These are phyloP conservation scores for Fusarium succisae DNA, from an alignment of 2,329 filamentous ascomycete species.

Conservation along the genomic window DNA sequence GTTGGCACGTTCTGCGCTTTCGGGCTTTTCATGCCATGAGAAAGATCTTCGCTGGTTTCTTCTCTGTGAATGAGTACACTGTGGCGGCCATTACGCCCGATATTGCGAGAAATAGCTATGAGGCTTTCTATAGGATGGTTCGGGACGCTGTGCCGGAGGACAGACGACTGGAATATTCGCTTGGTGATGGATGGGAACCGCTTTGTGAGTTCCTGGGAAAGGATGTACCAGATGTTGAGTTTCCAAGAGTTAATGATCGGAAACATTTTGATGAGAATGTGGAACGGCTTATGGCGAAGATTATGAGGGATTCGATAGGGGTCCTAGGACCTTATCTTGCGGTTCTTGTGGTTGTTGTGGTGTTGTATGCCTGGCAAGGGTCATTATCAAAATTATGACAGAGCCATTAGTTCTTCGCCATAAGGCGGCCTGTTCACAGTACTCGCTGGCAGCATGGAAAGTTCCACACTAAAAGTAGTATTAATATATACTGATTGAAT, in stretches of 20 bases:
- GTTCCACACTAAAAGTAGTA: too few species aligned
- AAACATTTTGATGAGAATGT: background rate
- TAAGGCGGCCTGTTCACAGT: rapidly evolving
- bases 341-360: background rate
- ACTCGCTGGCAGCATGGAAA: too few species aligned
- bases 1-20: background rate
- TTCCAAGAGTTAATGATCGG: conserved; percentile 12
- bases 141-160: background rate
- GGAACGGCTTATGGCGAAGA: background rate
- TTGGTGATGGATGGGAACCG: conserved; percentile 8
- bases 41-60: conserved; percentile 6
- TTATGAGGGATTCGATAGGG: rapidly evolving
- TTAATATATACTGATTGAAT: background rate
- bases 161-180: background rate
- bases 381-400: background rate
- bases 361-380: background rate
- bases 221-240: background rate
- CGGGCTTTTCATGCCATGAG: background rate
- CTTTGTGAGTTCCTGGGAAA: conserved; percentile 17
- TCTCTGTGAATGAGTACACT: background rate
- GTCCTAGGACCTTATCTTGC: background rate
- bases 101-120: background rate
- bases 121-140: background rate
- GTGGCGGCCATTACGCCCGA: background rate
- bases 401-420: rapidly evolving